A percentile compares a stretch with the other conserved stretches of the same genome.
Evolutionary conservation across 257 asterid genomes (phyloP).

Genomic region (Capsicum rhomboideum): DNA sequence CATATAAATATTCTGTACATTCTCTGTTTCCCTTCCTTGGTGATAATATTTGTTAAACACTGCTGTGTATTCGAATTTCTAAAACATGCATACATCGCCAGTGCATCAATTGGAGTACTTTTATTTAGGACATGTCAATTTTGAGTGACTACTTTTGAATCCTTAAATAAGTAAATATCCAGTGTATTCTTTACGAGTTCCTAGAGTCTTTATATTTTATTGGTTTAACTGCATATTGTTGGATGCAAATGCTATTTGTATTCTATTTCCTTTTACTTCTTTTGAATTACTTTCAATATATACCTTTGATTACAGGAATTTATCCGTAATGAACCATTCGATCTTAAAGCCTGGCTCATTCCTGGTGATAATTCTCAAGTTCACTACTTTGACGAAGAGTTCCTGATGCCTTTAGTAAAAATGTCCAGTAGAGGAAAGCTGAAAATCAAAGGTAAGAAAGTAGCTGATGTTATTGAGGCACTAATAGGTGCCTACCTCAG

Average conservation of each 20-base stretch:
- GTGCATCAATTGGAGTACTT: background rate
- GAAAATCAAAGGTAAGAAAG: slow-evolving; percentile 36
- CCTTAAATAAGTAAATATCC: background rate
- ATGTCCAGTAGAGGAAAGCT: slow-evolving; percentile 23
- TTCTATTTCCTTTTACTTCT: background rate
- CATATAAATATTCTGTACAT: no score
- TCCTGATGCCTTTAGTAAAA: slow-evolving; percentile 16
- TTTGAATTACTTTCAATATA: background rate
- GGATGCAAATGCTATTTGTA: background rate
- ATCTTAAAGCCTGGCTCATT: slow-evolving; percentile 58
- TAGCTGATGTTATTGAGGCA: slow-evolving; percentile 88
- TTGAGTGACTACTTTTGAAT: background rate
- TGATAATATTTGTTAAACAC: background rate
- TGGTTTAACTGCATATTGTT: background rate
- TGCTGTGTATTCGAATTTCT: background rate
- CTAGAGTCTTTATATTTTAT: background rate
- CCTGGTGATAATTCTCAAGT: slow-evolving; percentile 41
- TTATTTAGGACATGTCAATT: background rate
- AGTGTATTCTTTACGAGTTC: background rate
- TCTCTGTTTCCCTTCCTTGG: background rate
- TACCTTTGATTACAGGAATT: slow-evolving; percentile 44
- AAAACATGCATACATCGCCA: background rate
- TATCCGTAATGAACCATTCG: slow-evolving; percentile 62
- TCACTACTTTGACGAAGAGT: slow-evolving; percentile 22
- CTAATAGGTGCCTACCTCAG: slow-evolving; percentile 74